Percentiles rank a stretch among this genome's conserved stretches.
Evolutionary conservation across 2,329 filamentous ascomycete species (phyloP).

Genomic region (Thielaviopsis punctulata): DNA sequence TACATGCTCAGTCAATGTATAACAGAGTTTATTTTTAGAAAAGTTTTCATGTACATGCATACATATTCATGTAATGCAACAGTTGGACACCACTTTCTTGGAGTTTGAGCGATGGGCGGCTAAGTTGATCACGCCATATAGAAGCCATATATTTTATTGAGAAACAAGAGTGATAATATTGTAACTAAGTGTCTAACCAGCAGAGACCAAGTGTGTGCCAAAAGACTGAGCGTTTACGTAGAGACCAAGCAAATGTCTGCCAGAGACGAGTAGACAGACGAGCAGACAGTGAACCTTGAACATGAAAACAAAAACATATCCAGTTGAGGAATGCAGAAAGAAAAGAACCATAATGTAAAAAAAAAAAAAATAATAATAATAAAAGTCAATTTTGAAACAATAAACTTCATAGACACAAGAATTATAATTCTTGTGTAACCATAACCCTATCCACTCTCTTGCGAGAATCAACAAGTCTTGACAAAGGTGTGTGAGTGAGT

Average conservation of each 20-base stretch:
- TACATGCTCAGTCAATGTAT: background rate
- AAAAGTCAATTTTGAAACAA: background rate
- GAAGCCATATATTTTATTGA: no score
- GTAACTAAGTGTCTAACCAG: background rate
- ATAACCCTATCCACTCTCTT: background rate
- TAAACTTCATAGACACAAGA: background rate
- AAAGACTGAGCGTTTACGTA: no score
- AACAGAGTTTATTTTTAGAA: background rate
- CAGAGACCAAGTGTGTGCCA: background rate
- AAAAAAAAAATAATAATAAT: background rate
- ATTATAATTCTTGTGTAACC: conserved; percentile 7
- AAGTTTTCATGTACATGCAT: no score
- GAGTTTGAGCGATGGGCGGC: background rate
- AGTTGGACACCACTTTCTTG: background rate
- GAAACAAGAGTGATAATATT: no score
- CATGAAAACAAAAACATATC: background rate
- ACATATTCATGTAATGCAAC: background rate
- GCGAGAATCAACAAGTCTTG: conserved; percentile 3
- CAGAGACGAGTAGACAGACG: no score
- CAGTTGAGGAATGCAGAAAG: no score
- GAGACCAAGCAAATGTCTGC: no score
- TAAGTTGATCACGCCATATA: background rate
- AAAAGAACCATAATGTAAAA: background rate
- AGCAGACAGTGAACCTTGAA: background rate
- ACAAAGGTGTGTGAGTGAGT: background rate